Percentiles rank a stretch among this genome's conserved stretches.
Conservation (phyloP, 306 rosid species). For the barrel medic (Medicago truncatula) region MtrunA17r5.0-ANR NC_053045.1:19844001-19844500, state of each 20-base stretch:
- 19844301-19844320: constrained; percentile 45
- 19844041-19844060: no score
- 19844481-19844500: constrained; percentile 48
- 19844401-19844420: neutral
- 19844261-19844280: constrained; percentile 60
- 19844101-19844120: constrained; percentile 7
- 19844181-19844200: constrained; percentile 83
- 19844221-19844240: constrained; percentile 46
- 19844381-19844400: constrained; percentile 7
- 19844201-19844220: constrained; percentile 82
- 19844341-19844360: constrained; percentile 19
- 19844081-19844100: constrained; percentile 25
- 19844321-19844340: constrained; percentile 24
- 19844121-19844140: constrained; percentile 9
- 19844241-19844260: constrained; percentile 55
- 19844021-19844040: no score
- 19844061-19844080: no score
- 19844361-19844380: constrained; percentile 42
- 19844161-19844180: constrained; percentile 76
- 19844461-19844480: constrained; percentile 38
- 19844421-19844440: constrained; percentile 37
- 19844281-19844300: constrained; percentile 62
- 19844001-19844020: no score
- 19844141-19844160: constrained; percentile 59
- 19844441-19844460: constrained; percentile 43